Percentiles rank a stretch among this genome's conserved stretches.
Evolutionary conservation across 805 yeast genomes (phyloP).

Genomic region (Kluyveromyces siamensis): DNA sequence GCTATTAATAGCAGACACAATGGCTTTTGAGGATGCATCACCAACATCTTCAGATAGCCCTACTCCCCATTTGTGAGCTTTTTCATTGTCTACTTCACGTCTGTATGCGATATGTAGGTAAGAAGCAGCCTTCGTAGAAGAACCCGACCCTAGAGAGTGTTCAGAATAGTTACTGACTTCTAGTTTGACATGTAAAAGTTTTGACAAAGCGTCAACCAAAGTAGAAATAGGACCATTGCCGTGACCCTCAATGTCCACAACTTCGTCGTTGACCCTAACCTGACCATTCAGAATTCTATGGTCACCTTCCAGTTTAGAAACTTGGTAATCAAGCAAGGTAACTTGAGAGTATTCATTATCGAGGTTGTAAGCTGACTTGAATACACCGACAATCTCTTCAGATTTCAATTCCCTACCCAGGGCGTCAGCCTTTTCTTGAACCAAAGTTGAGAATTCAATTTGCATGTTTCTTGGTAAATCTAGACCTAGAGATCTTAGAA

Average conservation of each 20-base stretch:
- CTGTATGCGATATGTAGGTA: conserved; percentile 52
- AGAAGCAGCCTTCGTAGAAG: conserved; percentile 66
- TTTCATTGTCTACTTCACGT: conserved; percentile 33
- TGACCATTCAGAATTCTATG: conserved; percentile 37
- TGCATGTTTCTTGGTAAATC: conserved; percentile 69
- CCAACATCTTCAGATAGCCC: conserved; percentile 88
- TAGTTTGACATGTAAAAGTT: conserved; percentile 41
- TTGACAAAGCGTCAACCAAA: conserved; percentile 53
- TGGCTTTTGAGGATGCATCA: conserved; percentile 68
- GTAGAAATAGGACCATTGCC: conserved; percentile 81
- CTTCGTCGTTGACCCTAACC: conserved; percentile 29
- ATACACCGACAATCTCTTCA: conserved; percentile 51
- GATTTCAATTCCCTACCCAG: conserved; percentile 63
- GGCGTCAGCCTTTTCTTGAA: conserved; percentile 55
- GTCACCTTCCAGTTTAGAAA: conserved; percentile 30
- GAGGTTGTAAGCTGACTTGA: conserved; percentile 47
- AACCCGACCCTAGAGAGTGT: conserved; percentile 66
- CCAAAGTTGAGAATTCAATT: conserved; percentile 55
- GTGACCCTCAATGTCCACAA: conserved; percentile 37
- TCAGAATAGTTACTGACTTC: conserved; percentile 63
- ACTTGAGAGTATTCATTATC: conserved; percentile 28
- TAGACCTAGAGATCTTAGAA: conserved; percentile 58
- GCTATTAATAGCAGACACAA: conserved; percentile 53
- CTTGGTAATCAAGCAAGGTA: conserved; percentile 34
- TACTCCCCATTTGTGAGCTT: conserved; percentile 68